phyloP scores from a whole-genome alignment of 2,329 filamentous ascomycete species.

The Aspergillus tubingensis region DNA sequence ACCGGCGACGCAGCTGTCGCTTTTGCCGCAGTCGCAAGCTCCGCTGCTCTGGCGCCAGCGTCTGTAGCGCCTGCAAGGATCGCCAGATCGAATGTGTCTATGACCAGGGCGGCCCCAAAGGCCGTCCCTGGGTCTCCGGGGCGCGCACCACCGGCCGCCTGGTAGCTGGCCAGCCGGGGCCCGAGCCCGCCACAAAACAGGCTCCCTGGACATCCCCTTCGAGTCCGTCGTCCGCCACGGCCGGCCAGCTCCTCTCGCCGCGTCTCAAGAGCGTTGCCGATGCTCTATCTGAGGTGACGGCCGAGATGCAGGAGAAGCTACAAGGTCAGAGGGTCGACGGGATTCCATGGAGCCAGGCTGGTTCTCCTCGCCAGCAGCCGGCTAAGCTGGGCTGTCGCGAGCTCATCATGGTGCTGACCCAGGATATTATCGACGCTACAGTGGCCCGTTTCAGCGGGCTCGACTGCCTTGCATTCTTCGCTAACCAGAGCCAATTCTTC shows the following conservation, averaged over 20 bases:
- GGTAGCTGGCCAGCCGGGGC: not conserved
- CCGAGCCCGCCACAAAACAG: not conserved
- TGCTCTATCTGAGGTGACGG: not conserved
- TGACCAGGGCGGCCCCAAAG: not conserved
- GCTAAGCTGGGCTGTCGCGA: not conserved
- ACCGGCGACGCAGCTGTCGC: conserved; percentile 3
- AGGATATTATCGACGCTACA: not conserved
- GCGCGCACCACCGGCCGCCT: not conserved
- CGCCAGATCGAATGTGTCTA: conserved; percentile 1
- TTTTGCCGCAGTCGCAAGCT: conserved; percentile 3
- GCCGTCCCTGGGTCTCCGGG: not conserved
- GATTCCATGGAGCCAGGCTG: not conserved
- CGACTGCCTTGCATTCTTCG: not conserved
- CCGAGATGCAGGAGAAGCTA: not conserved
- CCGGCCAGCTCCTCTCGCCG: not conserved
- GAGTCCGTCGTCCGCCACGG: not conserved
- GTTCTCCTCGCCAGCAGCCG: not conserved
- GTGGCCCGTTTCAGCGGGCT: not conserved
- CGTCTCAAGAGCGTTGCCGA: not conserved
- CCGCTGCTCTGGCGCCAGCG: not conserved
- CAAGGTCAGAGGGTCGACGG: not conserved
- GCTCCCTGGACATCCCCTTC: not conserved
- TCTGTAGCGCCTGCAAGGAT: conserved; percentile 1
- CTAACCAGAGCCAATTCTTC: not conserved
- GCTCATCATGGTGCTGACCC: not conserved